phyloP scores from a whole-genome alignment of 1,284 basidiomycete species.

The Rhodotorula sp. region DNA sequence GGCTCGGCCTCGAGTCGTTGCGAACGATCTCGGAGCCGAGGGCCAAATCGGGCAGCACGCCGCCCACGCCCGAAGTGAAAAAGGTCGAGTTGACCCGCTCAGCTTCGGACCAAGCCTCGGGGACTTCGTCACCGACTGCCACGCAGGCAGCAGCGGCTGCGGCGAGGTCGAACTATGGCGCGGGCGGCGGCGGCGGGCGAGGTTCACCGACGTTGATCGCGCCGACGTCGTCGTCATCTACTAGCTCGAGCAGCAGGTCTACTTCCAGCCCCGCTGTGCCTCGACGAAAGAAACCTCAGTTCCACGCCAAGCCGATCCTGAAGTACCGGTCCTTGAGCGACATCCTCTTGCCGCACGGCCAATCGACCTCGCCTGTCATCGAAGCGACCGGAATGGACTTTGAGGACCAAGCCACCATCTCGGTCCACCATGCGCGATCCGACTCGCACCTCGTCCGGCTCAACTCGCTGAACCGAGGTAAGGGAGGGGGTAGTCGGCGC shows the following conservation, averaged over 20 bases:
- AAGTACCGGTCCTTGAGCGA: slow-evolving; percentile 93
- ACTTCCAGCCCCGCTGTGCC: not conserved
- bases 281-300: slow-evolving; percentile 13
- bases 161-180: slow-evolving; percentile 47
- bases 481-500: slow-evolving; percentile 6
- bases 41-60: not conserved
- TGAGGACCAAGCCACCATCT: slow-evolving; percentile 36
- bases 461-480: slow-evolving; percentile 36
- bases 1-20: slow-evolving; percentile 54
- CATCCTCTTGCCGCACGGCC: slow-evolving; percentile 61
- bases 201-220: too few species aligned
- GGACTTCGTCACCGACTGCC: not conserved
- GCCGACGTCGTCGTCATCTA: not conserved
- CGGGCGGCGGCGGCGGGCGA: not conserved
- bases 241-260: not conserved
- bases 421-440: slow-evolving; percentile 33
- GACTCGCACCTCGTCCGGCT: slow-evolving; percentile 41
- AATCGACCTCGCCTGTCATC: slow-evolving; percentile 54
- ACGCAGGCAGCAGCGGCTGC: slow-evolving; percentile 27
- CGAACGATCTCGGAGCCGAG: slow-evolving; percentile 25
- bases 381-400: slow-evolving; percentile 46
- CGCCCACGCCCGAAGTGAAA: slow-evolving; percentile 33
- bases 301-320: slow-evolving; percentile 75
- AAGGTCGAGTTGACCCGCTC: slow-evolving; percentile 11
- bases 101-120: not conserved